Base-by-base conservation (phyloP, 2,329 filamentous ascomycete species). In the Beauveria sp. region DNA sequence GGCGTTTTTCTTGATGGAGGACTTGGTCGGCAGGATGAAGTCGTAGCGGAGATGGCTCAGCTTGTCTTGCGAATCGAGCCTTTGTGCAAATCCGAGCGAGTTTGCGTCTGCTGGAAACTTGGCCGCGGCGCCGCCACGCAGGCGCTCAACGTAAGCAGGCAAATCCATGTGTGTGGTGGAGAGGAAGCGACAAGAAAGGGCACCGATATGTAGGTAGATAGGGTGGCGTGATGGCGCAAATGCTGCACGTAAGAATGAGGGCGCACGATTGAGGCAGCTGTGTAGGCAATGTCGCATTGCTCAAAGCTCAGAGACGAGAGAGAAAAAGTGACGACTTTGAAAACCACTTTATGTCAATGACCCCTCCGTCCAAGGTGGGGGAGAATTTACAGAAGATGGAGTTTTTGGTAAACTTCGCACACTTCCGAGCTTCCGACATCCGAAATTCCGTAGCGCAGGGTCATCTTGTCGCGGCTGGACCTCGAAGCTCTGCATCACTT, bases 21-120 rank as follows among this genome's bases (percentile, higher is more conserved):
- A 78, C 71, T 86, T 90, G 3, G 88, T 88, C 0, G 92, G 92
- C 51, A 96, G 86, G 53, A 88, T 80, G 71, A 93, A 96, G 66
- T 93, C 83, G 26, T 84, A 75, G 37, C 90, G 83, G 59, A 90
- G 80, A 61, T 79, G 75, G 18, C 75, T 73, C 44, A 91, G 72
- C n/a, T 79, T 73, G 68, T 91, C 87, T 66, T 84, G 76, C 0
- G 75, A 72, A 71, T 91, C 88, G 6, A 89, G 77, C 50, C 67
- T 66, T 63, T 70, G 70, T 2, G 83, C 82, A 70, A 79, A 84
- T 6, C 77, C 76, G 6, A 77, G 64, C 0, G 78, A 75, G 61
- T 73, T 76, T 61, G 80, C 79, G 40, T 81, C 72, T 3, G 71
- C 57, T n/a, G 81, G 76, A 63, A 84, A 84, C 34, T 73, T 70